These are phyloP conservation scores for Strigomonas culicis DNA, from an alignment of 208 protist species.

Conservation along the genomic window DNA sequence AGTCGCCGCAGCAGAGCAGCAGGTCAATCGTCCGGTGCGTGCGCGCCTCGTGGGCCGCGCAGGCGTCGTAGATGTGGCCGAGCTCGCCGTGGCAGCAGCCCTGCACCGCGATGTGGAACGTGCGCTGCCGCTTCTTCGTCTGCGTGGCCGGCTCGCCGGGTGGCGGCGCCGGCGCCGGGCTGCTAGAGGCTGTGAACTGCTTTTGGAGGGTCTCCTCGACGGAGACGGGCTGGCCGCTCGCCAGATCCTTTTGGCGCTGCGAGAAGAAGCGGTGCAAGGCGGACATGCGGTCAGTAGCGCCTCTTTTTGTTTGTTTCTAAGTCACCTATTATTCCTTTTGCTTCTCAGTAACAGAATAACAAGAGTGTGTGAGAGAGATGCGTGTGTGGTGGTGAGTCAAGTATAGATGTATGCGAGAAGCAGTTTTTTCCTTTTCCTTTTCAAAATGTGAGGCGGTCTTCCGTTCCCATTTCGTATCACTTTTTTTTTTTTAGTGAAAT, in stretches of 20 bases:
- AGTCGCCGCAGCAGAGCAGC: conserved; percentile 98
- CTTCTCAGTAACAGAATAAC: too few relatives aligned
- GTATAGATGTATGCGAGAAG: too few relatives aligned
- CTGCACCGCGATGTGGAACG: conserved; percentile 92
- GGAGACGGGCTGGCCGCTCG: too few relatives aligned
- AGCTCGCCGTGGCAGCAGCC: conserved; percentile 98
- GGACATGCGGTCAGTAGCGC: conserved; percentile 12
- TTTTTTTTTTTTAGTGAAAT: too few relatives aligned
- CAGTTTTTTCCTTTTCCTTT: too few relatives aligned
- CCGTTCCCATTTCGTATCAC: too few relatives aligned
- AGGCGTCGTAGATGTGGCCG: conserved; percentile 93
- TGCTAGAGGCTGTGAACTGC: not conserved
- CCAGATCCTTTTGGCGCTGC: conserved; percentile 19
- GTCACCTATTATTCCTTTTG: not conserved
- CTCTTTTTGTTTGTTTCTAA: conserved; percentile 1
- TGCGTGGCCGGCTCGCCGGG: conserved; percentile 10
- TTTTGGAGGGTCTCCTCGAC: conserved; percentile 4
- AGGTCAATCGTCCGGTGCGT: conserved; percentile 93
- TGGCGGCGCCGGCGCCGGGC: conserved; percentile 4
- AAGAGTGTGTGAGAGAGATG: too few relatives aligned
- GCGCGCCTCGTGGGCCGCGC: conserved; percentile 66
- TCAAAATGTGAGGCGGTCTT: too few relatives aligned
- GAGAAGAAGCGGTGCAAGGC: conserved; percentile 41
- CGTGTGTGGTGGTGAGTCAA: too few relatives aligned
- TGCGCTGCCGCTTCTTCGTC: conserved; percentile 35